These are phyloP conservation scores for Gloeopeniophorella convolvens DNA, from an alignment of 768 basidiomycete species.

Conservation along the genomic window DNA sequence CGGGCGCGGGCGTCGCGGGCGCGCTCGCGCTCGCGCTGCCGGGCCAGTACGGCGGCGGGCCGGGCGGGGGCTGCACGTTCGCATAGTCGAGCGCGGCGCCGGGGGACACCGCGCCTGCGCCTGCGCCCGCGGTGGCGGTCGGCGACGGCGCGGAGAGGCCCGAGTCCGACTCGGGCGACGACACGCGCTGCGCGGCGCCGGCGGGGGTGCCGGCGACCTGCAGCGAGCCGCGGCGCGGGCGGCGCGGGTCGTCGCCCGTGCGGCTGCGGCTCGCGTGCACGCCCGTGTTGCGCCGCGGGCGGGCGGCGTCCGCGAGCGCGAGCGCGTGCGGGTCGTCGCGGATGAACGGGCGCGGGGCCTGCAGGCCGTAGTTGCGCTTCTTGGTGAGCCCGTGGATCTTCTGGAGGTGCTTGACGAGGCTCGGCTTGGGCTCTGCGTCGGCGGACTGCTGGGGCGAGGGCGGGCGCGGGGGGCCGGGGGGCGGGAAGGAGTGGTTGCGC, in stretches of 20 bases:
- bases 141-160: slow-evolving; percentile 17
- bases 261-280: slow-evolving; percentile 11
- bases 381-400: slow-evolving; percentile 22
- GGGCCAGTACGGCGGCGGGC: slow-evolving; percentile 12
- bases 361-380: slow-evolving; percentile 20
- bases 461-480: background rate
- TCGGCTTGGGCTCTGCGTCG: slow-evolving; percentile 6
- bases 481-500: slow-evolving; percentile 16
- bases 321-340: slow-evolving; percentile 14
- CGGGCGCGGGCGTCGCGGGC: slow-evolving; percentile 7
- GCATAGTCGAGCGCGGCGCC: background rate
- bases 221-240: slow-evolving; percentile 14
- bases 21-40: slow-evolving; percentile 1
- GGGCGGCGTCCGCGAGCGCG: background rate
- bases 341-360: slow-evolving; percentile 18
- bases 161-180: slow-evolving; percentile 20
- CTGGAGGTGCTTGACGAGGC: slow-evolving; percentile 20
- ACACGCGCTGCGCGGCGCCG: slow-evolving; percentile 10
- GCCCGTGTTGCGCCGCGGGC: slow-evolving; percentile 17
- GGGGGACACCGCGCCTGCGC: background rate
- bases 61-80: background rate
- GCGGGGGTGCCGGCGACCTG: slow-evolving; percentile 6
- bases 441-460: too few relatives aligned
- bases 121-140: slow-evolving; percentile 1
- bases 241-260: slow-evolving; percentile 10